Evolutionary conservation across 1,284 basidiomycete species (phyloP), one percentile per base, ranked within the genome.

Genomic region (Ustilago vetiveriae): DNA sequence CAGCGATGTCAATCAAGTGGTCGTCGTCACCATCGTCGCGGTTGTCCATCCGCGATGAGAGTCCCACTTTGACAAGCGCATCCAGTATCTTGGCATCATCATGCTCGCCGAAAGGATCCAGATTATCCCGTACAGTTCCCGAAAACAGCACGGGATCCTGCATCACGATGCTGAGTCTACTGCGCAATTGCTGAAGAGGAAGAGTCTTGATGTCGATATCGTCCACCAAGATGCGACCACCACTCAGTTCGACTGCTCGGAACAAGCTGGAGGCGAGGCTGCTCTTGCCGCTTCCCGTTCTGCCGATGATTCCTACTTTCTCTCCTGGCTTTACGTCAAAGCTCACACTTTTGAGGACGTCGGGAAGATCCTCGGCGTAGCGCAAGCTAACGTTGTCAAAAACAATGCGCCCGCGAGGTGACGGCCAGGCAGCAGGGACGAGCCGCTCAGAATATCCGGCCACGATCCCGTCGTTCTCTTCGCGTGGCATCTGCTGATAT

Each of bases 71-170:
- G 10, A 30, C 49, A 4, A 70, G 56, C 17, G 67, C 62, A 40
- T 90, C 86, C 7, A 90, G 88, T 19, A 94, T 88, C 62, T 92
- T 91, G 13, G 85, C 85, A 69, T 97, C 94, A 0, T 88, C 87
- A 74, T 94, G 89, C 72, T 94, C 91, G 43, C 85, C 83, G 84
- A 93, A 94, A 0, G 92, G 93, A 83, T 96, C 93, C 4, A 95
- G 82, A 70, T 94, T 94, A 19, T 92, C 90, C 17, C 91, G 85
- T 22, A 95, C 84, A 0, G 90, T 93, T 0, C 93, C 92, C 0
- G 90, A 90, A 84, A 96, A 95, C 3, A 95, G 84, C 0, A 92
- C 88, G 2, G 91, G 90, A 64, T 93, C 84, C 74, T 85, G 84
- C 3, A 84, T 83, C 23, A 85, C 84, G 46, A 84, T 83, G 3